Conservation (phyloP, 2,329 filamentous ascomycete species). For the Penicillium sp. region DNA sequence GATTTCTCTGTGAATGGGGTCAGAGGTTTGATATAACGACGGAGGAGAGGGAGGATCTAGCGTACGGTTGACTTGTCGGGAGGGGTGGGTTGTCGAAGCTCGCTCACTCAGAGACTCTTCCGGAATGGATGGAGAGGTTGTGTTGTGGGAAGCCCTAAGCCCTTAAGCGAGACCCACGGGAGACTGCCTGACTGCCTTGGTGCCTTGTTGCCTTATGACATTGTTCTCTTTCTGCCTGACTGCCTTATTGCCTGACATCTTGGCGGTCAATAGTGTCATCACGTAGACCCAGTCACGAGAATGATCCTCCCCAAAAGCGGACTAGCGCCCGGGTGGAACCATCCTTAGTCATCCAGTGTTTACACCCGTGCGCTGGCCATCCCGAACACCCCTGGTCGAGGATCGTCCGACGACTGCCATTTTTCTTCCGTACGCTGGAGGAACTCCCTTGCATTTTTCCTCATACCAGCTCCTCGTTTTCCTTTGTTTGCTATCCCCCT, state of each 20-base stretch:
- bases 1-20: slow-evolving; percentile 46
- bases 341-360: slow-evolving; percentile 26
- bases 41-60: slow-evolving; percentile 27
- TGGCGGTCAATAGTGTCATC: slow-evolving; percentile 2
- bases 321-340: slow-evolving; percentile 28
- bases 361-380: slow-evolving; percentile 20
- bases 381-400: slow-evolving; percentile 26
- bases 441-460: slow-evolving; percentile 22
- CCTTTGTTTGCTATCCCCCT: slow-evolving; percentile 20
- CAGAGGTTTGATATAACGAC: slow-evolving; percentile 29
- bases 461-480: slow-evolving; percentile 20
- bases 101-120: slow-evolving; percentile 37
- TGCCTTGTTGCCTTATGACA: slow-evolving; percentile 1
- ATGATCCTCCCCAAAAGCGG: slow-evolving; percentile 4
- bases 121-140: slow-evolving; percentile 38
- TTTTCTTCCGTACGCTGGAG: slow-evolving; percentile 27
- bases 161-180: slow-evolving; percentile 43
- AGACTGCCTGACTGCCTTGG: slow-evolving; percentile 4
- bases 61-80: slow-evolving; percentile 46
- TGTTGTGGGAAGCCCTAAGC: slow-evolving; percentile 46
- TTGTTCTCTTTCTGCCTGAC: slow-evolving; percentile 16
- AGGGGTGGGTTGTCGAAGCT: slow-evolving; percentile 44
- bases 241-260: slow-evolving; percentile 6
- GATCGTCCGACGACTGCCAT: slow-evolving; percentile 31
- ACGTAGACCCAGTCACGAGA: slow-evolving; percentile 20